Evolutionary conservation across 2,329 filamentous ascomycete genomes (phyloP), one percentile per base, ranked within the genome.

Genomic region (Microcyclosporella mali): DNA sequence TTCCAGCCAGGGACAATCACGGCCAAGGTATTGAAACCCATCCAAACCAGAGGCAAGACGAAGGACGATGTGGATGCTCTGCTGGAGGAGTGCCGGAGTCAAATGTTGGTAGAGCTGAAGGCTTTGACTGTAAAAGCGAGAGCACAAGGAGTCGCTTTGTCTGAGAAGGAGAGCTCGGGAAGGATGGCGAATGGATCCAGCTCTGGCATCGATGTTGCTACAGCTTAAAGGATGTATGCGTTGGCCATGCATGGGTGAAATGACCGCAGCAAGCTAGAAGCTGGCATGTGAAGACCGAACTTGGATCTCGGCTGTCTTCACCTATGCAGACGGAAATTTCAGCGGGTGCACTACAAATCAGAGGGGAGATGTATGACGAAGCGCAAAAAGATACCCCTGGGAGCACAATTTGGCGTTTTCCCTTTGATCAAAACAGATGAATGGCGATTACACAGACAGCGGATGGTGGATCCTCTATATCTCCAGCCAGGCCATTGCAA

Each of bases 11-110:
- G 71, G 4, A 58, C 56, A 0, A 63, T 97, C 47, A 85, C 85
- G 10, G 72, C 62, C 11, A 48, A 49, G 86, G 86, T 95, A 16
- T 71, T 95, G 40, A 79, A 85, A 57, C 86, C 88, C 2, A 88
- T 95, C 49, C 73, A 79, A 37, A 95, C 88, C 9, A 74, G 78
- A 51, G 79, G 79, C 40, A 74, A 94, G 51, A 85, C 78, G 14
- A 48, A 83, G 17, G 80, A 81, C 40, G 88, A 95, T 62, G 86
- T 95, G 40, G 84, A 92, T 53, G 75, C 78, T 46, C 70, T 95
- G 33, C 75, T 82, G 38, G 72, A 74, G 42, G 75, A 74, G 41
- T 86, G 83, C 2, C 77, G 82, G 43, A 82, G 88, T 15, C 66
- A 80, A 39, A 94, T 95, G 88, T 74, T 89, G 50, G 73, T 75